Evolutionary conservation across 805 yeast species (phyloP).

Genomic region (Saturnispora saitoi): DNA sequence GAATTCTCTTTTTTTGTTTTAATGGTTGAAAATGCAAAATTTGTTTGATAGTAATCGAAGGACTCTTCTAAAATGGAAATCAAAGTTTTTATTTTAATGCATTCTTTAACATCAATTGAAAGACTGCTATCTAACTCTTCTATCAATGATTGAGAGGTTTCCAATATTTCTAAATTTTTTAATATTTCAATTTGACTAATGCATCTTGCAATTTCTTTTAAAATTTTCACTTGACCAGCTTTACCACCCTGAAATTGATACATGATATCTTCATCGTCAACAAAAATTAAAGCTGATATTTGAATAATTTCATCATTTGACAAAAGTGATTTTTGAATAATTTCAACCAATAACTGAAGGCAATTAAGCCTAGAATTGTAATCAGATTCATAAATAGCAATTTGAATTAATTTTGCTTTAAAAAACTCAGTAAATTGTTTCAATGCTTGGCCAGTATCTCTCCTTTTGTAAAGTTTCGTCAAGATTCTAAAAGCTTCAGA

Average conservation of each 20-base stretch:
- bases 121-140: conserved; percentile 18
- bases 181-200: conserved; percentile 37
- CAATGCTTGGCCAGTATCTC: conserved; percentile 48
- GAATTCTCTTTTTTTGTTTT: conserved; percentile 14
- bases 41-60: conserved; percentile 17
- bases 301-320: conserved; percentile 47
- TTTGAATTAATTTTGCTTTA: conserved; percentile 54
- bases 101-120: conserved; percentile 23
- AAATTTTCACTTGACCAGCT: conserved; percentile 22
- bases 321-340: conserved; percentile 53
- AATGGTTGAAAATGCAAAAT: conserved; percentile 11
- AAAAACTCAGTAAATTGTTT: conserved; percentile 74
- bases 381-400: conserved; percentile 50
- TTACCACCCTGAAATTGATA: conserved; percentile 21
- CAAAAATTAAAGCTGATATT: conserved; percentile 33
- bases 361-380: conserved; percentile 44
- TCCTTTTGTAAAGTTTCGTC: conserved; percentile 37
- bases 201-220: conserved; percentile 47
- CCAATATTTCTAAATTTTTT: conserved; percentile 30
- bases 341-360: conserved; percentile 43
- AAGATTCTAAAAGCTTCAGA: conserved; percentile 53
- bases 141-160: conserved; percentile 28
- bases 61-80: conserved; percentile 27
- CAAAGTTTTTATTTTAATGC: conserved; percentile 25
- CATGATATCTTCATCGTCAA: conserved; percentile 23